These are phyloP conservation scores for Mycena albidolilacea DNA, from an alignment of 768 basidiomycete genomes.

Conservation along the genomic window DNA sequence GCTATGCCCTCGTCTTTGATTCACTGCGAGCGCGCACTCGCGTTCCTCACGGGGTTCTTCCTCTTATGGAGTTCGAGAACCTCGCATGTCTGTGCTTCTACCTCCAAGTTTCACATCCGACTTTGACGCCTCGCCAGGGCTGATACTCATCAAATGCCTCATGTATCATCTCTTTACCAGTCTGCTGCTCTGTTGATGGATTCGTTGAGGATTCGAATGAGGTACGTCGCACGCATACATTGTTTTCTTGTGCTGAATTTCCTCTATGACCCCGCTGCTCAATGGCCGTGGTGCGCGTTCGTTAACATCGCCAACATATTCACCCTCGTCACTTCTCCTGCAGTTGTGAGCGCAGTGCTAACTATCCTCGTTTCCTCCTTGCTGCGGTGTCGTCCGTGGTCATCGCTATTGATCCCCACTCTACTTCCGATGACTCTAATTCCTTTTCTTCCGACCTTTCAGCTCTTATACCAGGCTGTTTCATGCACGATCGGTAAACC, in stretches of 20 bases:
- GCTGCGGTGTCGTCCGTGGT: background rate
- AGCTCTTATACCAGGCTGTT: slow-evolving; percentile 3
- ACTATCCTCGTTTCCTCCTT: background rate
- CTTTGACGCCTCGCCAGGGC: slow-evolving; percentile 2
- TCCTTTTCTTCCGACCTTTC: slow-evolving; percentile 4
- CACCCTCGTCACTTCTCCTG: background rate
- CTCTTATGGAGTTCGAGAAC: background rate
- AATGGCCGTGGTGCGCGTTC: background rate
- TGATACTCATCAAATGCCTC: background rate
- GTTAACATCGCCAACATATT: background rate
- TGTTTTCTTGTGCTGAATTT: slow-evolving; percentile 1
- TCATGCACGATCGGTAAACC: no score
- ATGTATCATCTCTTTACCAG: background rate
- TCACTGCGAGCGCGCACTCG: background rate
- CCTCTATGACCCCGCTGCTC: background rate
- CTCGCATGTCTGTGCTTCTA: background rate
- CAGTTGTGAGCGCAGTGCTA: background rate
- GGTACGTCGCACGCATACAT: background rate
- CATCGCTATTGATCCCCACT: background rate
- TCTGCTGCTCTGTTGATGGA: background rate
- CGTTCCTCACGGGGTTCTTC: background rate
- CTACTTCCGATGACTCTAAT: background rate
- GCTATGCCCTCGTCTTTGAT: background rate
- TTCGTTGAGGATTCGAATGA: background rate
- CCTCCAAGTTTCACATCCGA: background rate